A percentile compares a stretch with the other conserved stretches of the same genome.
Conservation (phyloP, 495 filamentous ascomycete species). For the Hypoxylon trugodes region DNA sequence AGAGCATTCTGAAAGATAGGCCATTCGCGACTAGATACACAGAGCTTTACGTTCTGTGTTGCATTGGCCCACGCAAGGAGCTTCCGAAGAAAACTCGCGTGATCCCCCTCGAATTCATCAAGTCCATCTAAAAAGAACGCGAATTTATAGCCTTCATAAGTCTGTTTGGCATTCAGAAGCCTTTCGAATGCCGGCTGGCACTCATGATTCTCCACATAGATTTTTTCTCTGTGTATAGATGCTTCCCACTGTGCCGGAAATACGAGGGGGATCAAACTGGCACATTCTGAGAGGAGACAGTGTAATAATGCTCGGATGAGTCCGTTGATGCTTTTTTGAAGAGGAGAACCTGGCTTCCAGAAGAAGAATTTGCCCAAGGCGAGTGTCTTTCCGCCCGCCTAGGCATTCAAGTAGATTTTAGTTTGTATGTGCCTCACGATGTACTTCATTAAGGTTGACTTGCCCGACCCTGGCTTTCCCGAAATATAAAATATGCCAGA, state of each 20-base stretch:
- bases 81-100: slow-evolving; percentile 8
- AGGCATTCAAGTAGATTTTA: slow-evolving; percentile 23
- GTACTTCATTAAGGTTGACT: slow-evolving; percentile 59
- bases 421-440: slow-evolving; percentile 33
- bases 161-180: slow-evolving; percentile 1
- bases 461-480: slow-evolving; percentile 56
- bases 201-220: slow-evolving; percentile 23
- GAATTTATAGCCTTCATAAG: slow-evolving; percentile 42
- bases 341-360: slow-evolving; percentile 49
- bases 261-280: slow-evolving; percentile 40
- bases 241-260: slow-evolving; percentile 28
- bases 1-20: slow-evolving; percentile 48
- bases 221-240: background rate
- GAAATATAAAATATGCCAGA: slow-evolving; percentile 48
- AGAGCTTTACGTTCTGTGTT: slow-evolving; percentile 47
- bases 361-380: slow-evolving; percentile 57
- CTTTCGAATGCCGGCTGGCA: slow-evolving; percentile 21
- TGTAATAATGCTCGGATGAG: slow-evolving; percentile 51
- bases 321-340: slow-evolving; percentile 54
- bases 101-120: slow-evolving; percentile 48
- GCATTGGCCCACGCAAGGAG: slow-evolving; percentile 25
- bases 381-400: slow-evolving; percentile 43
- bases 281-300: slow-evolving; percentile 42
- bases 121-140: slow-evolving; percentile 48
- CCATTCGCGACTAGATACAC: slow-evolving; percentile 55